phyloP scores from a whole-genome alignment of 768 basidiomycete genomes.

The Lactarius hatsudake region DNA sequence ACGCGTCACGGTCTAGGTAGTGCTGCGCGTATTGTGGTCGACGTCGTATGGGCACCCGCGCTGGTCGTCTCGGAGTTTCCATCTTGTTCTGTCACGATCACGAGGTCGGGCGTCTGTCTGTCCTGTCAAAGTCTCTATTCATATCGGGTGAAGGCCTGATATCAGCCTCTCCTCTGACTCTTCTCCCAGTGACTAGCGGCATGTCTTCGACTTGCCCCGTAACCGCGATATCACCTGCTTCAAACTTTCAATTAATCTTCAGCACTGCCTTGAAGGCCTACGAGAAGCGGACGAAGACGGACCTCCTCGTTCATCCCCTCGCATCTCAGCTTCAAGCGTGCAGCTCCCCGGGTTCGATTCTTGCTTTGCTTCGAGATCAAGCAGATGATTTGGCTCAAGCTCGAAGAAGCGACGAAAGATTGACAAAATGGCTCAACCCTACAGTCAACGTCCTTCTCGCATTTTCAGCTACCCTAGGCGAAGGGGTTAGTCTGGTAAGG shows the following conservation, averaged over 20 bases:
- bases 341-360: neutral
- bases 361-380: neutral
- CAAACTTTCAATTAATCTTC: neutral
- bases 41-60: too few species aligned
- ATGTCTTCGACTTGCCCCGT: neutral
- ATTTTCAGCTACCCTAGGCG: slow-evolving; percentile 2
- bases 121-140: too few species aligned
- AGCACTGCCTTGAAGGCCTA: slow-evolving; percentile 2
- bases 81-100: too few species aligned
- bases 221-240: neutral
- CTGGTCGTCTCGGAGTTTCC: too few species aligned
- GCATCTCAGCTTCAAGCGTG: neutral
- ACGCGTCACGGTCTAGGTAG: too few species aligned
- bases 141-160: too few species aligned
- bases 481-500: neutral
- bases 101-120: too few species aligned
- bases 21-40: too few species aligned
- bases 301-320: slow-evolving; percentile 5
- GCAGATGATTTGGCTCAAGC: neutral
- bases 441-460: neutral
- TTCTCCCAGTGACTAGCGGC: too few species aligned
- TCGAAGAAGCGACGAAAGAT: neutral
- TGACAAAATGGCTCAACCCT: neutral
- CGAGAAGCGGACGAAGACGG: neutral
- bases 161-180: too few species aligned